A percentile compares a stretch with the other conserved stretches of the same genome.
phyloP scores from a whole-genome alignment of 257 asterid species.

The Solanum commersonii region DNA sequence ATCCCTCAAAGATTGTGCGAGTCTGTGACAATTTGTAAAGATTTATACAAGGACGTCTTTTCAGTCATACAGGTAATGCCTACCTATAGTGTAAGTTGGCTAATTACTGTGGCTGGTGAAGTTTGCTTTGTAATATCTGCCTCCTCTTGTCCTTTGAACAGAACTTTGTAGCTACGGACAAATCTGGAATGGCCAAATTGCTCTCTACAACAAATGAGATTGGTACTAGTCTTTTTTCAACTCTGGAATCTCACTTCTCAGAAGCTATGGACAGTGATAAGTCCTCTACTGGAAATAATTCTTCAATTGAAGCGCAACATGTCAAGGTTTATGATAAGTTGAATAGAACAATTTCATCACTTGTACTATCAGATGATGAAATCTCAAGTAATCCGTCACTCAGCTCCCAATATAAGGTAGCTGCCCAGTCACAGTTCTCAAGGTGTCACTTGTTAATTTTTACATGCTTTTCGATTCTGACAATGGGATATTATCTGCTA shows the following conservation, averaged over 20 bases:
- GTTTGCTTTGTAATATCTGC: neutral
- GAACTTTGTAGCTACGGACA: slow-evolving; percentile 46
- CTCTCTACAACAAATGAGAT: slow-evolving; percentile 62
- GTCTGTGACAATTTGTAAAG: slow-evolving; percentile 54
- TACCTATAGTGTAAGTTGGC: neutral
- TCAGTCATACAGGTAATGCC: slow-evolving; percentile 52
- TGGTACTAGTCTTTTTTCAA: slow-evolving; percentile 53
- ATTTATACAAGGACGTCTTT: slow-evolving; percentile 40
- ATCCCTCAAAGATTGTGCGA: slow-evolving; percentile 48
- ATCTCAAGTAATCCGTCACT: slow-evolving; percentile 8
- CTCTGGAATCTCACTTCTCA: slow-evolving; percentile 54
- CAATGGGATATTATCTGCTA: slow-evolving; percentile 46
- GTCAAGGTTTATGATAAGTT: slow-evolving; percentile 45
- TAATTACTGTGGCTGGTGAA: neutral
- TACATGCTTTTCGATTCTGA: slow-evolving; percentile 40
- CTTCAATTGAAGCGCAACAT: slow-evolving; percentile 42
- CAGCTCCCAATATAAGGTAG: slow-evolving; percentile 71
- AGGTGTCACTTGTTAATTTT: slow-evolving; percentile 43
- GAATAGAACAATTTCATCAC: slow-evolving; percentile 43
- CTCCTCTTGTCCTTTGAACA: slow-evolving; percentile 16
- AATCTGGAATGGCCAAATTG: slow-evolving; percentile 44
- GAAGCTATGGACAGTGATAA: slow-evolving; percentile 25
- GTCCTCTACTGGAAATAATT: slow-evolving; percentile 15
- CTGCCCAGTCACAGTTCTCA: slow-evolving; percentile 56
- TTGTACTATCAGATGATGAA: slow-evolving; percentile 33